Base-by-base conservation (phyloP, 1,139 yeast species). In the Yamadazyma pseudoaaseri region DNA sequence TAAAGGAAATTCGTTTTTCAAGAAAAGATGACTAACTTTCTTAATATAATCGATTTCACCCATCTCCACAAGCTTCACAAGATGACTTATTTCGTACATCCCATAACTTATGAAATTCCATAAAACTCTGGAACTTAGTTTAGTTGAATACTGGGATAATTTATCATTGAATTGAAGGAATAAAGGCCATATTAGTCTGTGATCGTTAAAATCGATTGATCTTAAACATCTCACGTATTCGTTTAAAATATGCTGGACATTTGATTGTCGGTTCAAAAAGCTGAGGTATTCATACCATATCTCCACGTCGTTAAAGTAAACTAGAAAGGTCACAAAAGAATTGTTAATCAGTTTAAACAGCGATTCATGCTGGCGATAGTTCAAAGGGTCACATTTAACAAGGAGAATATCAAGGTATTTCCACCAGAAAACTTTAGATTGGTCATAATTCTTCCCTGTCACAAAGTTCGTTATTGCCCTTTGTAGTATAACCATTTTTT, bases 151-250 rank as follows among this genome's bases (percentile, higher is more conserved):
- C 4, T 15, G 8, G 3, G 40, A 73, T 14, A 70, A 58, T 0
- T 28, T 30, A 17, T 70, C 64, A 1, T 82, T 85, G 60, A 77
- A 81, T 20, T 58, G 48, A 16, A 80, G 47, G 47, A 70, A 80
- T 17, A 67, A 35, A 0, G 73, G 72, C 96, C 96, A 87, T 3
- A 86, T 59, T 16, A 60, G 45, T 6, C 56, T 56, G 51, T 85
- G 95, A 21, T 74, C 75, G 0, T 72, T 56, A 9, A 72, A 42
- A 0, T 83, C 76, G 5, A 83, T 47, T 4, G 60, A 48, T 36
- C 65, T 65, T 8, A 87, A 57, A 1, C 85, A 73, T 22, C 57
- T 51, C 51, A 83, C 75, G 45, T 84, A 78, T 3, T 64, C 60
- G 8, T 57, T 51, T 35, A 86, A 59, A 14, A 77, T 70, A 27